Percentiles rank a stretch among this genome's conserved stretches.
Evolutionary conservation across 352 stramenopile genomes (phyloP).

Genomic region (Phytopythium mirpurense): DNA sequence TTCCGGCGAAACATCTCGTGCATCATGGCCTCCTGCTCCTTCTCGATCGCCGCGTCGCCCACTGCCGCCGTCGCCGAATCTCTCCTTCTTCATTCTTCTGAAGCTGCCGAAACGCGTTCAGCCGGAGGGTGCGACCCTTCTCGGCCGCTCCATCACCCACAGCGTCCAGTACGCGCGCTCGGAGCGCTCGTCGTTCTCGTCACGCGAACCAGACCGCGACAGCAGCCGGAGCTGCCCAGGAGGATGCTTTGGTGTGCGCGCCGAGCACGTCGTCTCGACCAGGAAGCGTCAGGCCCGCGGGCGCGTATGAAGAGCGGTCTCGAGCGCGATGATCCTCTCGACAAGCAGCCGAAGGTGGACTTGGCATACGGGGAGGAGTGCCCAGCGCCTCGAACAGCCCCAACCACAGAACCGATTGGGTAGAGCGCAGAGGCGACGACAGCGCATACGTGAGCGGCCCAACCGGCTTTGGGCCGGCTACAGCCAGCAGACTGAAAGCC

Average conservation of each 20-base stretch:
- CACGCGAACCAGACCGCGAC: neutral
- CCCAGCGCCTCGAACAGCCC: neutral
- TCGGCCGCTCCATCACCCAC: constrained; percentile 80
- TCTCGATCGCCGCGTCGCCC: constrained; percentile 76
- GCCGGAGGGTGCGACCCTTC: constrained; percentile 58
- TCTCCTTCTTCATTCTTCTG: constrained; percentile 75
- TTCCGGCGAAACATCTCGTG: constrained; percentile 80
- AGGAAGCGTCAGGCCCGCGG: neutral
- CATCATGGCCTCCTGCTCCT: constrained; percentile 78
- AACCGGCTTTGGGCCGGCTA: neutral
- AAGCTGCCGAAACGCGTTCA: constrained; percentile 62
- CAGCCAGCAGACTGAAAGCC: neutral
- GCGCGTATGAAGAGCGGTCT: neutral
- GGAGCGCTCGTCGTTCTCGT: constrained; percentile 3
- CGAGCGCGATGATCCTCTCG: neutral
- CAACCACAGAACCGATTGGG: neutral
- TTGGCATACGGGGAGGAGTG: neutral
- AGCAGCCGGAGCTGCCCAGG: too few species aligned
- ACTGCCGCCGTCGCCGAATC: constrained; percentile 50
- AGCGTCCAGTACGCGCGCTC: constrained; percentile 77
- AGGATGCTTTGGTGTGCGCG: neutral
- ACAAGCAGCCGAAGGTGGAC: neutral
- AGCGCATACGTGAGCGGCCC: neutral
- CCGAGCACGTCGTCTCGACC: neutral
- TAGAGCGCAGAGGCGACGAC: neutral